These are phyloP conservation scores for Hericium erinaceus DNA, from an alignment of 768 basidiomycete genomes.

Conservation along the genomic window DNA sequence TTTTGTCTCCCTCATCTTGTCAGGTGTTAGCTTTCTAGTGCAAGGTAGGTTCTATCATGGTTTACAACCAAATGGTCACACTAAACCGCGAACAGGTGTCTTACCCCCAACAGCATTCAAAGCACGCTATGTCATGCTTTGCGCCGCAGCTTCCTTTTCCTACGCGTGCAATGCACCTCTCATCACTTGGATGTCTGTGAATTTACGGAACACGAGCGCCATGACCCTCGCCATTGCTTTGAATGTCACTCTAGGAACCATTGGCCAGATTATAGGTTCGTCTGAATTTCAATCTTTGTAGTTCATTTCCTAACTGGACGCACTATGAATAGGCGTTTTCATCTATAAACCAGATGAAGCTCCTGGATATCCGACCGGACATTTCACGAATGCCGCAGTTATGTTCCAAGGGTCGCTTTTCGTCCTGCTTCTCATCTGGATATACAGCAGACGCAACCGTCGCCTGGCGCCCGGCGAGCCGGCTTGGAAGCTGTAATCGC, in stretches of 20 bases:
- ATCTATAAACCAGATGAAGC: not conserved
- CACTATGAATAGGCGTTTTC: not conserved
- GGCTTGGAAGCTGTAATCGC: constrained; percentile 11
- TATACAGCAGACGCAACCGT: constrained; percentile 14
- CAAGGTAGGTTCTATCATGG: not conserved
- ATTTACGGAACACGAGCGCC: not conserved
- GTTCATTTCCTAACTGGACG: too few species aligned
- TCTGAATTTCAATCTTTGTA: not conserved
- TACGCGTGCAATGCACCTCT: not conserved
- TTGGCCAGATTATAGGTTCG: not conserved
- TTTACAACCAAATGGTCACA: not conserved
- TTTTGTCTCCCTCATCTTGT: not conserved
- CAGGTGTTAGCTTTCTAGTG: not conserved
- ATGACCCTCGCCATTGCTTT: not conserved
- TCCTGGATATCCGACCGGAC: not conserved
- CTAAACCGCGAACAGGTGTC: not conserved
- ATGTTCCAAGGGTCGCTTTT: constrained; percentile 16
- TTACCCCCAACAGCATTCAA: constrained; percentile 7
- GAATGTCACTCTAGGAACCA: not conserved
- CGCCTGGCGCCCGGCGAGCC: constrained; percentile 6
- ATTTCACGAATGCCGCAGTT: not conserved
- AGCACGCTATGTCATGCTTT: not conserved
- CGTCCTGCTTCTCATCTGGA: constrained; percentile 5
- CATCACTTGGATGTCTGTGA: not conserved
- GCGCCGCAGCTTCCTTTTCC: not conserved